These are phyloP conservation scores for Lycium ferocissimum DNA, from an alignment of 257 asterid genomes.

Conservation along the genomic window DNA sequence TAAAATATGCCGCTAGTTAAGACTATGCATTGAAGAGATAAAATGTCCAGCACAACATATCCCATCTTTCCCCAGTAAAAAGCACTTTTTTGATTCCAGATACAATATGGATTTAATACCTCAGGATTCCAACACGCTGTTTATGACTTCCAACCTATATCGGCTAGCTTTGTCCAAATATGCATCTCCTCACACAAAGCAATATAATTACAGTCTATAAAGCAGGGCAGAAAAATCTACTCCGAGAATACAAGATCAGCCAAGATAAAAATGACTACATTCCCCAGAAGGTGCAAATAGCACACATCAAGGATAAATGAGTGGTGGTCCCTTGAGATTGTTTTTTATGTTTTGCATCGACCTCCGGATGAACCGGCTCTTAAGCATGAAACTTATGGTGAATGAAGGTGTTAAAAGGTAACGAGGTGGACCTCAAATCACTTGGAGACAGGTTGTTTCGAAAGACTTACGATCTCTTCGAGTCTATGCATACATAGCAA, in stretches of 20 bases:
- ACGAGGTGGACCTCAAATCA: not conserved
- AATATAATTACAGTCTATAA: not conserved
- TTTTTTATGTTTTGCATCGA: not conserved
- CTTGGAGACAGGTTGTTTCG: not conserved
- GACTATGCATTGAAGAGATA: conserved; percentile 7
- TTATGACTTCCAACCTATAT: not conserved
- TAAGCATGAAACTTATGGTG: not conserved
- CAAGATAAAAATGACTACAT: not conserved
- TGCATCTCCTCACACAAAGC: conserved; percentile 4
- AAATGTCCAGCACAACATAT: conserved; percentile 16
- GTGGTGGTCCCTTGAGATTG: not conserved
- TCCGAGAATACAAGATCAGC: not conserved
- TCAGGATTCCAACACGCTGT: conserved; percentile 6
- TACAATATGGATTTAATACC: not conserved
- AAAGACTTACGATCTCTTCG: not conserved
- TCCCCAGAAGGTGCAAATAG: not conserved
- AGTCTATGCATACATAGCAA: not conserved
- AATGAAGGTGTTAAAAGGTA: not conserved
- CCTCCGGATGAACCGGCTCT: not conserved
- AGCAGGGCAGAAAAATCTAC: not conserved
- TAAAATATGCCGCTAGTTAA: conserved; percentile 9
- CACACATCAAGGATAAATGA: not conserved
- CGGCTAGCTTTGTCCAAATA: not conserved
- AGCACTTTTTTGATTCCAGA: not conserved
- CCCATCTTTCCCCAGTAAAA: not conserved